Percentiles rank a stretch among this genome's conserved stretches.
Evolutionary conservation across 2,329 filamentous ascomycete genomes (phyloP).

Genomic region (Capronia coronata): DNA sequence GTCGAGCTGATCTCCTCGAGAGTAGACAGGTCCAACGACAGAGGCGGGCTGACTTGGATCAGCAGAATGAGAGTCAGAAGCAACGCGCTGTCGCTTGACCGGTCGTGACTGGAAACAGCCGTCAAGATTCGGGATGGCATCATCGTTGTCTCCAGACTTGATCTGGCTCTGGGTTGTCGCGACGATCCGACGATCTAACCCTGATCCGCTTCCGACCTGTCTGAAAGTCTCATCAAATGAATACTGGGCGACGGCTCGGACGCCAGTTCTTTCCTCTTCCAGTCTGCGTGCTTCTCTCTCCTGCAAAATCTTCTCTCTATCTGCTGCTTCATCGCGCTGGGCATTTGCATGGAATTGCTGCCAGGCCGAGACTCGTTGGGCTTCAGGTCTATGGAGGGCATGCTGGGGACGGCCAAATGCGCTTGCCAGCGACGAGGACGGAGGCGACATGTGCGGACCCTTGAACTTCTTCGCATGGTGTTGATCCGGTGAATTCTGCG

Average conservation of each 20-base stretch:
- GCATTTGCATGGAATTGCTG: constrained; percentile 35
- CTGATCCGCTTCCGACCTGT: constrained; percentile 29
- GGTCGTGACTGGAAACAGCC: constrained; percentile 22
- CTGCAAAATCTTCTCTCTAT: constrained; percentile 30
- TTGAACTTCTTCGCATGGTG: background rate
- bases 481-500: background rate
- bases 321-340: constrained; percentile 33
- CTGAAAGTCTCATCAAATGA: constrained; percentile 37
- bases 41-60: background rate
- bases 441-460: background rate
- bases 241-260: constrained; percentile 20
- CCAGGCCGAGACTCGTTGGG: constrained; percentile 34
- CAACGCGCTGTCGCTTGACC: constrained; percentile 16
- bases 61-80: background rate
- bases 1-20: constrained; percentile 4
- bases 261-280: constrained; percentile 16
- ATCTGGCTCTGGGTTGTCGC: constrained; percentile 10
- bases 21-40: background rate
- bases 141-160: background rate
- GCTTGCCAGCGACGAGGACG: background rate
- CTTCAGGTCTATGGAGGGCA: constrained; percentile 10
- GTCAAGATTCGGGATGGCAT: constrained; percentile 21
- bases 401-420: background rate
- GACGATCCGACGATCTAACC: constrained; percentile 11
- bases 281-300: constrained; percentile 26